Conservation (phyloP, 805 yeast species). For the Hanseniaspora meyeri region DNA sequence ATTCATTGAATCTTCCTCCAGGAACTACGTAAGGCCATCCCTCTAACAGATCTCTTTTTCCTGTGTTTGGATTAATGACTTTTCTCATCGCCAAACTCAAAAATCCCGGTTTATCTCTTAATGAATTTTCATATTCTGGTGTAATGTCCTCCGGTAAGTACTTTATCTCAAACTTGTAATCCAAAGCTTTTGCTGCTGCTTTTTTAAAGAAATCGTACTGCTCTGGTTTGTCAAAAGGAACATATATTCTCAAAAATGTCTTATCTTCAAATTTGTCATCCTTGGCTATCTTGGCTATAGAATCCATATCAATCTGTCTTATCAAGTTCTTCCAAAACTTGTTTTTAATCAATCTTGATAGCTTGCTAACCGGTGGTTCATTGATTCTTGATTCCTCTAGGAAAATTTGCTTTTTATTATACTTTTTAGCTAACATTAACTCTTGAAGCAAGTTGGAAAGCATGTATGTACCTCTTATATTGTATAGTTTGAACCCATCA, state of each 20-base stretch:
- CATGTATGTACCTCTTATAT: constrained; percentile 81
- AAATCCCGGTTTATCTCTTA: constrained; percentile 75
- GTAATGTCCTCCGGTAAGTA: constrained; percentile 64
- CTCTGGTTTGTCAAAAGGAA: constrained; percentile 57
- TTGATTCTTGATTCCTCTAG: constrained; percentile 72
- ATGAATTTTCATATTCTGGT: constrained; percentile 61
- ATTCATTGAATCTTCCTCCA: constrained; percentile 92
- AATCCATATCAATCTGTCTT: constrained; percentile 49
- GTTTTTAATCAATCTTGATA: constrained; percentile 57
- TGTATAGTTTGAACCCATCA: constrained; percentile 60
- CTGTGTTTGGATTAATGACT: constrained; percentile 37
- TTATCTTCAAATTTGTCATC: constrained; percentile 63
- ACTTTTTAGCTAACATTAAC: constrained; percentile 68
- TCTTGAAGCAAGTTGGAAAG: constrained; percentile 77
- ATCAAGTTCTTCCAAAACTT: constrained; percentile 76
- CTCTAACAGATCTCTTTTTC: constrained; percentile 35
- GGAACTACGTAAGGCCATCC: constrained; percentile 89
- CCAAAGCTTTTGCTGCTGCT: constrained; percentile 44
- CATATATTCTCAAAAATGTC: constrained; percentile 61
- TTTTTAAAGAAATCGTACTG: constrained; percentile 57
- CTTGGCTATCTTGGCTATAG: constrained; percentile 55
- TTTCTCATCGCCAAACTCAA: constrained; percentile 64
- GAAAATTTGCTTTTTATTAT: constrained; percentile 65
- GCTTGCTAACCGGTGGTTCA: constrained; percentile 76
- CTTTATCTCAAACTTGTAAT: constrained; percentile 54